Percentiles rank a stretch among this genome's conserved stretches.
Conservation (phyloP, 2,329 filamentous ascomycete genomes). For the Ceratocystiopsis brevicomis region DNA sequence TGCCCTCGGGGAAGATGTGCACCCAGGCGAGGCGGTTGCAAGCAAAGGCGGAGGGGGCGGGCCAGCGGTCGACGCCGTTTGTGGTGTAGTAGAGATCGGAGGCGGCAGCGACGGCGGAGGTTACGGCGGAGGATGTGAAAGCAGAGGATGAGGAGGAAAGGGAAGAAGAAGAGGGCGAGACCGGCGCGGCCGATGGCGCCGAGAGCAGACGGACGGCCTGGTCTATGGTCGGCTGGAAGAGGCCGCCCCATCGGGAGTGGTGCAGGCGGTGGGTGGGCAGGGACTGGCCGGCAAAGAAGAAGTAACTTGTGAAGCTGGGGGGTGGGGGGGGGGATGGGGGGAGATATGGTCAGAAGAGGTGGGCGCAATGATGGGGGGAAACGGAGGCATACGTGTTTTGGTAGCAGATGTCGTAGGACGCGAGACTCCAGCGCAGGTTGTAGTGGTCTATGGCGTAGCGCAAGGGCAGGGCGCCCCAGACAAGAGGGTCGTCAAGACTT, state of each 20-base stretch:
- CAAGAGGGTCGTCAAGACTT: constrained; percentile 81
- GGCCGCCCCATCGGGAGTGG: constrained; percentile 62
- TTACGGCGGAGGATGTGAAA: not conserved
- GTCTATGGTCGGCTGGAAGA: constrained; percentile 76
- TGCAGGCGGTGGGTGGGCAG: constrained; percentile 69
- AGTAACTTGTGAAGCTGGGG: constrained; percentile 44
- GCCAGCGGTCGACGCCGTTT: constrained; percentile 44
- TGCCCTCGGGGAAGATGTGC: constrained; percentile 90
- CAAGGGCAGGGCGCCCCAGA: constrained; percentile 77
- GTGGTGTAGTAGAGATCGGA: constrained; percentile 44
- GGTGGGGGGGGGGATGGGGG: not conserved
- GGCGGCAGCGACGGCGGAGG: not conserved
- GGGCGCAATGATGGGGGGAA: not conserved
- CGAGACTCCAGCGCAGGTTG: constrained; percentile 75
- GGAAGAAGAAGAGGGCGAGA: not conserved
- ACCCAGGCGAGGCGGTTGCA: constrained; percentile 64
- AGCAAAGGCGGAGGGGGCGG: constrained; percentile 52
- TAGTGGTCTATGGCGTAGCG: constrained; percentile 50
- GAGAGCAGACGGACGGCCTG: constrained; percentile 75
- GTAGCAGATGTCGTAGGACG: constrained; percentile 91
- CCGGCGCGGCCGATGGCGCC: constrained; percentile 20
- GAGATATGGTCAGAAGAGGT: not conserved
- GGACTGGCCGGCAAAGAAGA: constrained; percentile 81
- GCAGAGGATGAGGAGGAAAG: not conserved
- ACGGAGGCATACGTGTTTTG: constrained; percentile 46